A percentile compares a stretch with the other conserved stretches of the same genome.
phyloP scores from a whole-genome alignment of 768 basidiomycete species.

The Lactarius tabidus region DNA sequence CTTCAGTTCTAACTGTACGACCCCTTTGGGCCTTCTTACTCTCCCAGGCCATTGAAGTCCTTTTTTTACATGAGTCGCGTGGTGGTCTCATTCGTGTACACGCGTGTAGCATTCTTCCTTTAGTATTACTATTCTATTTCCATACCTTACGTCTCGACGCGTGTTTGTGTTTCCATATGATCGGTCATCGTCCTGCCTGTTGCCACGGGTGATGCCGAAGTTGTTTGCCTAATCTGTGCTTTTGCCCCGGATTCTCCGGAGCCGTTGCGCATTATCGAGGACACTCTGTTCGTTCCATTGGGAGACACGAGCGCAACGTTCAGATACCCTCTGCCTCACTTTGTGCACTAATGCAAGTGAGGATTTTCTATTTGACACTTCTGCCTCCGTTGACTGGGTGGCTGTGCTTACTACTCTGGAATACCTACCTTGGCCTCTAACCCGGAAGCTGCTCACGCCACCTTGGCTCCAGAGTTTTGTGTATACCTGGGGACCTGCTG shows the following conservation, averaged over 20 bases:
- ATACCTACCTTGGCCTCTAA: background rate
- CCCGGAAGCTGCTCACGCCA: background rate
- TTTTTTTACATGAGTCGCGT: constrained; percentile 6
- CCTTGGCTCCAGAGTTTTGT: background rate
- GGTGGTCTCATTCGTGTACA: background rate
- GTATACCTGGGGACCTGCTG: background rate
- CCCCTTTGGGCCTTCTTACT: background rate
- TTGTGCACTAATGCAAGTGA: background rate
- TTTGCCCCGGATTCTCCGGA: too few species aligned
- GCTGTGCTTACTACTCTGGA: background rate
- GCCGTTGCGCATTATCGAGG: too few species aligned
- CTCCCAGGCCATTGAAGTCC: background rate
- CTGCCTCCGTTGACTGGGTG: background rate
- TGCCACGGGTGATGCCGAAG: background rate
- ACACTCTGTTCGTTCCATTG: background rate
- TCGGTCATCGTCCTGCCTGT: too few species aligned
- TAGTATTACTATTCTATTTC: constrained; percentile 4
- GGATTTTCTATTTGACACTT: background rate
- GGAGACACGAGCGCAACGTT: background rate
- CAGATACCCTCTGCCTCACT: background rate
- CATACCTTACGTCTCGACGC: background rate
- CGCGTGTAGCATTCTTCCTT: background rate
- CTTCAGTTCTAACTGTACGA: background rate
- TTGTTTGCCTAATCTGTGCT: too few species aligned
- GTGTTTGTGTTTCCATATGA: background rate